A percentile compares a stretch with the other conserved stretches of the same genome.
Conservation (phyloP, 2,329 filamentous ascomycete species). For the Aspergillus nomiae region DNA sequence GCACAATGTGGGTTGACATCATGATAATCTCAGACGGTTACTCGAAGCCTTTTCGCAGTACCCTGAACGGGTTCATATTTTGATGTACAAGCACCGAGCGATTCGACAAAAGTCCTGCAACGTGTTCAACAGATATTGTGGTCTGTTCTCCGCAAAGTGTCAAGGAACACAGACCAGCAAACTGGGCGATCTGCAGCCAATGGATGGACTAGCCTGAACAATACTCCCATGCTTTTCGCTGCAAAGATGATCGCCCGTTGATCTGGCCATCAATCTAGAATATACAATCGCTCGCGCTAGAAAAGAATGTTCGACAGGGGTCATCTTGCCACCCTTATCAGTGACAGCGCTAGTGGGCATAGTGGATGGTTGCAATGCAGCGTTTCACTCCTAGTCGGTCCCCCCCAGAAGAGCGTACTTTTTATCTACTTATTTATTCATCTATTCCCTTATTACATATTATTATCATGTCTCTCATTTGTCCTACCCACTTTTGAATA, state of each 20-base stretch:
- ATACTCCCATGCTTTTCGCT: background rate
- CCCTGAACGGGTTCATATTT: background rate
- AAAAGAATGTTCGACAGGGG: background rate
- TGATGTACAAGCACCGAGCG: background rate
- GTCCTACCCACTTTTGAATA: background rate
- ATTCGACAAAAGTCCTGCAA: background rate
- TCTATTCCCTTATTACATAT: background rate
- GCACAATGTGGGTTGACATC: background rate
- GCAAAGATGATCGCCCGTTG: background rate
- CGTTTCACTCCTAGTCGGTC: background rate
- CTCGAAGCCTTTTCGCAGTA: background rate
- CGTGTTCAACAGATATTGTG: background rate
- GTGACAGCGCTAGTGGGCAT: background rate
- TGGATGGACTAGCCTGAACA: background rate
- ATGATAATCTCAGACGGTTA: background rate
- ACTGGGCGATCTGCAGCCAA: background rate
- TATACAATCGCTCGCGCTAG: conserved; percentile 1
- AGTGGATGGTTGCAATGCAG: conserved; percentile 3
- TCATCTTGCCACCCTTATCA: background rate
- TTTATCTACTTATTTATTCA: background rate
- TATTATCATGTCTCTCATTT: background rate
- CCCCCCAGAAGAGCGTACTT: background rate
- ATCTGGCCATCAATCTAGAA: conserved; percentile 2
- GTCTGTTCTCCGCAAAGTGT: background rate
- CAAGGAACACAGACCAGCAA: background rate